Conservation (phyloP, 2,329 filamentous ascomycete genomes). For the Corniculantispora saksenae region DNA sequence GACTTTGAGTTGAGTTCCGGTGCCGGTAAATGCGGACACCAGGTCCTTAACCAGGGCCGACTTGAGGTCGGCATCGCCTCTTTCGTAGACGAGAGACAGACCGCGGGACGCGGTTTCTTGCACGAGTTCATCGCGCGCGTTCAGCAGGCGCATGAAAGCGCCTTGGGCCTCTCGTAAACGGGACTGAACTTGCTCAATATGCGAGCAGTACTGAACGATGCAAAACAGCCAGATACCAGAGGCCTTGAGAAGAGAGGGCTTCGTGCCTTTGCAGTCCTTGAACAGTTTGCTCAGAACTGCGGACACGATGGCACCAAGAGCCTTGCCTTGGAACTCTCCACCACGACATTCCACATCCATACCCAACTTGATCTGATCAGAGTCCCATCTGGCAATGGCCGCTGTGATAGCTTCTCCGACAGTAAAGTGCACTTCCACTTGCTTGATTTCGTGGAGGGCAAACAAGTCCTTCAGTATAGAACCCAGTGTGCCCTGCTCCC, state of each 20-base stretch:
- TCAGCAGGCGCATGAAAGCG: constrained; percentile 84
- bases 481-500: constrained; percentile 41
- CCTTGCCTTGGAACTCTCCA: constrained; percentile 38
- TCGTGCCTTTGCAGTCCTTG: constrained; percentile 76
- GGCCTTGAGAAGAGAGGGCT: constrained; percentile 86
- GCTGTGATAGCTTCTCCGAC: constrained; percentile 86
- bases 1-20: constrained; percentile 74
- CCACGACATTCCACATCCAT: constrained; percentile 68
- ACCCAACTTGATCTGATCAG: constrained; percentile 72
- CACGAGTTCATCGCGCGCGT: constrained; percentile 87
- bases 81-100: constrained; percentile 89
- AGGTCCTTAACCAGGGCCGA: constrained; percentile 84
- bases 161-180: constrained; percentile 77
- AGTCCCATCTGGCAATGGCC: constrained; percentile 78
- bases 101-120: constrained; percentile 94
- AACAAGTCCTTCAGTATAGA: constrained; percentile 70
- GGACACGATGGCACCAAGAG: constrained; percentile 45
- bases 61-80: constrained; percentile 78
- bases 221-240: constrained; percentile 95
- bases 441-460: constrained; percentile 77
- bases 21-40: constrained; percentile 83
- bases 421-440: constrained; percentile 85
- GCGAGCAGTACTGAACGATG: constrained; percentile 85
- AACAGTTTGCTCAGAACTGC: constrained; percentile 72
- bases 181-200: constrained; percentile 71